Evolutionary conservation across 768 basidiomycete genomes (phyloP).

Genomic region (Cantharellus anzutake): DNA sequence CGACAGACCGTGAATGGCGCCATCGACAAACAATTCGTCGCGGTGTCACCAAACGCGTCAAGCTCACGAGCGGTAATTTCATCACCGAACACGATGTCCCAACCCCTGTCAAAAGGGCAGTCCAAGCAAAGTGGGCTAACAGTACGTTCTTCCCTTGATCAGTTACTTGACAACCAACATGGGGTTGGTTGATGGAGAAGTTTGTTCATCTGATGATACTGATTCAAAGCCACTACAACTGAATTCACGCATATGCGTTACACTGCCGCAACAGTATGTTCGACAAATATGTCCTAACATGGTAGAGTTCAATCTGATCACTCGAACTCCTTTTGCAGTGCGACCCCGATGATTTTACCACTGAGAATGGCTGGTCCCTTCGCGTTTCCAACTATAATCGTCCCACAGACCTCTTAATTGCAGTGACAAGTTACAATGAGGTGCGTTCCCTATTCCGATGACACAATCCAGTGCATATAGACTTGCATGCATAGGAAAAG

Average conservation of each 20-base stretch:
- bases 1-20: slow-evolving; percentile 14
- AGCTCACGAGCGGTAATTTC: slow-evolving; percentile 84
- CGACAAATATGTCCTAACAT: not conserved
- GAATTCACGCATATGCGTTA: slow-evolving; percentile 97
- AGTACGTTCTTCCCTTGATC: slow-evolving; percentile 14
- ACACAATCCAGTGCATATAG: not conserved
- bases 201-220: not conserved
- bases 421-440: slow-evolving; percentile 85
- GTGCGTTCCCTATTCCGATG: slow-evolving; percentile 19
- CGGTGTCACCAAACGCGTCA: slow-evolving; percentile 84
- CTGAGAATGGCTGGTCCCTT: slow-evolving; percentile 66
- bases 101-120: slow-evolving; percentile 61
- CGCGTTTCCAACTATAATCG: slow-evolving; percentile 74
- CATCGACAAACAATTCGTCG: slow-evolving; percentile 35
- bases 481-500: slow-evolving; percentile 10
- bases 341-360: slow-evolving; percentile 76
- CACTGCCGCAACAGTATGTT: slow-evolving; percentile 50
- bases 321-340: slow-evolving; percentile 14
- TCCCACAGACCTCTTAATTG: slow-evolving; percentile 83
- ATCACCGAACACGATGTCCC: slow-evolving; percentile 82
- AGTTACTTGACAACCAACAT: not conserved
- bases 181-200: not conserved
- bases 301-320: not conserved
- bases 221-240: slow-evolving; percentile 33
- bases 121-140: slow-evolving; percentile 58